Evolutionary conservation across 2,329 filamentous ascomycete genomes (phyloP).

Genomic region (Boeremia lycopersici): DNA sequence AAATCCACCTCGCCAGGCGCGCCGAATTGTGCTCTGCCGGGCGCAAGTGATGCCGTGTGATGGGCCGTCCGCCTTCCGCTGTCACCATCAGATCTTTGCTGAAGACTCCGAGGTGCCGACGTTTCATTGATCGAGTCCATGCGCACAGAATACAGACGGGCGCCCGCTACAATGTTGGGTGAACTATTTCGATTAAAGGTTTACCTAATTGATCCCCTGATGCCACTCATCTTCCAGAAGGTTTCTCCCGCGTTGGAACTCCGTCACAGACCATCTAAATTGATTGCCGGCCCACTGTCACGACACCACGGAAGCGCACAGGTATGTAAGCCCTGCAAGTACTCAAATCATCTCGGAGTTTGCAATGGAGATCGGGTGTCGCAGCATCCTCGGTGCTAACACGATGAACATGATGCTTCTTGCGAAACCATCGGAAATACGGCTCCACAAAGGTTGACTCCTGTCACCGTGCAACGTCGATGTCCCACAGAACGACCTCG

Average conservation of each 20-base stretch:
- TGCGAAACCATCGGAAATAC: constrained; percentile 3
- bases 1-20: constrained; percentile 8
- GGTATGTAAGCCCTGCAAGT: constrained; percentile 7
- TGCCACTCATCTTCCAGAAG: constrained; percentile 40
- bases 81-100: constrained; percentile 15
- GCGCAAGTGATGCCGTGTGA: constrained; percentile 16
- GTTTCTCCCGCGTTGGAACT: constrained; percentile 34
- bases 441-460: background rate
- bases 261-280: constrained; percentile 35
- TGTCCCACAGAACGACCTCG: constrained; percentile 1
- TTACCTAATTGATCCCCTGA: constrained; percentile 13
- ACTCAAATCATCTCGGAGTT: constrained; percentile 13
- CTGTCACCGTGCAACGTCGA: background rate
- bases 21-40: constrained; percentile 18
- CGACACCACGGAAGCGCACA: constrained; percentile 19
- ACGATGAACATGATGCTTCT: constrained; percentile 1
- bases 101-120: constrained; percentile 4
- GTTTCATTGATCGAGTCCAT: constrained; percentile 8
- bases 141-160: background rate
- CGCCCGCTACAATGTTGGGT: constrained; percentile 13
- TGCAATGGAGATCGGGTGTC: constrained; percentile 1
- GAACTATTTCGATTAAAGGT: constrained; percentile 21
- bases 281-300: constrained; percentile 39
- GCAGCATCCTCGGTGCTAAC: constrained; percentile 4
- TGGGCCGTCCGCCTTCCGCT: constrained; percentile 21